phyloP scores from a whole-genome alignment of 768 basidiomycete genomes.

The Phaffia australis region DNA sequence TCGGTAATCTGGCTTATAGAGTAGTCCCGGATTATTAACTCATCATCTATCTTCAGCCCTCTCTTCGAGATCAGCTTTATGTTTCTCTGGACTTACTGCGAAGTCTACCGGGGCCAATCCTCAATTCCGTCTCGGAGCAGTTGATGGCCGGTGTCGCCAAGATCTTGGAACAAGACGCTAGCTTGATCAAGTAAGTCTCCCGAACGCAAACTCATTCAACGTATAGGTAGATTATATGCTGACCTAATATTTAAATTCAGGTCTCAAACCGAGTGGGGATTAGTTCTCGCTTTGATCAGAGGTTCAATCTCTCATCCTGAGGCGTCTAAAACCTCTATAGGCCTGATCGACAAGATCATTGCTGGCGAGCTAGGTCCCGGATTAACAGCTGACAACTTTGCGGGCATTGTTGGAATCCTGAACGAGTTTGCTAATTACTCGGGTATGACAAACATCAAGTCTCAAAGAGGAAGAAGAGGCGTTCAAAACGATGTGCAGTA shows the following conservation, averaged over 20 bases:
- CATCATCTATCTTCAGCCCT: conserved; percentile 44
- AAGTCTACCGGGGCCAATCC: conserved; percentile 61
- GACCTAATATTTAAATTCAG: conserved; percentile 36
- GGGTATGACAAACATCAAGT: conserved; percentile 49
- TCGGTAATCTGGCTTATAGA: neutral
- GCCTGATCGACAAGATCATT: conserved; percentile 57
- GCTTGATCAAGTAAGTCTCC: conserved; percentile 52
- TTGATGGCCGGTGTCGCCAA: conserved; percentile 66
- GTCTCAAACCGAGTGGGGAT: conserved; percentile 91
- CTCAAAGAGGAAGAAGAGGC: conserved; percentile 33
- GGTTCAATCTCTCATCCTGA: conserved; percentile 76
- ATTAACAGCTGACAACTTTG: conserved; percentile 67
- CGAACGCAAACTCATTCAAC: neutral
- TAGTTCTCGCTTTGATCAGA: conserved; percentile 76
- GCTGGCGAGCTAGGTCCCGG: conserved; percentile 41
- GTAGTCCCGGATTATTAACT: neutral
- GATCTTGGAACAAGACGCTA: conserved; percentile 64
- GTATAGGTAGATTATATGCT: neutral
- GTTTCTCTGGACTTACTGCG: conserved; percentile 83
- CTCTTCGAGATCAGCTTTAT: conserved; percentile 84
- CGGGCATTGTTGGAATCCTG: conserved; percentile 63
- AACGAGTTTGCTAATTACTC: conserved; percentile 78
- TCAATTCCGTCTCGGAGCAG: conserved; percentile 80
- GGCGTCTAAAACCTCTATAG: conserved; percentile 74
- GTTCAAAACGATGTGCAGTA: neutral